Base-by-base conservation (phyloP, 345 rosid genomes). In the Salix koriyanagi region DNA sequence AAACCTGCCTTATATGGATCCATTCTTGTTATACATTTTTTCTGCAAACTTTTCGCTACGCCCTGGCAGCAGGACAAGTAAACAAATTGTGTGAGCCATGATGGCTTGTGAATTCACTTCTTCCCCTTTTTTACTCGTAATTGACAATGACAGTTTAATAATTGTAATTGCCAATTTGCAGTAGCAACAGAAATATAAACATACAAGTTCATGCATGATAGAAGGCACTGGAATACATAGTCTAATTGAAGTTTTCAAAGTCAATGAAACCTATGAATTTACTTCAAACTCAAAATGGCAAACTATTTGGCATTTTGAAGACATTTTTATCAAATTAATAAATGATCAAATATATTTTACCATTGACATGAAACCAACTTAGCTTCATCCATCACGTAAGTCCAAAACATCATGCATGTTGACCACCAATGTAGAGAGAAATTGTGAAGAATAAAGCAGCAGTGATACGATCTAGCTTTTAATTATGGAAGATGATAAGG, bases 41-140 rank as follows among this genome's bases (percentile, higher is more conserved):
- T 76, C 66, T 75, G 75, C 84, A 90, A 81, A 84, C 91, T 90
- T 86, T 87, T 87, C 46, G 61, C 82, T 67, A 89, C 86, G 4
- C 89, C 91, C 97, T 91, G 83, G 73, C 60, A 81, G 52, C 58
- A 78, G 21, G 44, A 30, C 16, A 73, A 42, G 18, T 7, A 36
- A 65, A 54, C 39, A 50, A 25, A 41, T 10, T 61, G 42, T 18
- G 34, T 23, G 15, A 69, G 30, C 4, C 7, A 39, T 34, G 14
- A 70, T 26, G 28, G n/a, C 15, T 46, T 16, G 21, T 46, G 12
- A 58, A 50, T 16, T 75, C 23, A 7, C 10, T 34, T 12, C 18
- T 41, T 73, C 44, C 56, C 58, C 8, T 30, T 18, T 13, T 13
- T 39, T 44, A 25, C 42, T 30, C 48, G 75, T 64, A 73, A 74